Evolutionary conservation across 768 basidiomycete genomes (phyloP), one percentile per base, ranked within the genome.

Genomic region (Lyophyllum decastes): DNA sequence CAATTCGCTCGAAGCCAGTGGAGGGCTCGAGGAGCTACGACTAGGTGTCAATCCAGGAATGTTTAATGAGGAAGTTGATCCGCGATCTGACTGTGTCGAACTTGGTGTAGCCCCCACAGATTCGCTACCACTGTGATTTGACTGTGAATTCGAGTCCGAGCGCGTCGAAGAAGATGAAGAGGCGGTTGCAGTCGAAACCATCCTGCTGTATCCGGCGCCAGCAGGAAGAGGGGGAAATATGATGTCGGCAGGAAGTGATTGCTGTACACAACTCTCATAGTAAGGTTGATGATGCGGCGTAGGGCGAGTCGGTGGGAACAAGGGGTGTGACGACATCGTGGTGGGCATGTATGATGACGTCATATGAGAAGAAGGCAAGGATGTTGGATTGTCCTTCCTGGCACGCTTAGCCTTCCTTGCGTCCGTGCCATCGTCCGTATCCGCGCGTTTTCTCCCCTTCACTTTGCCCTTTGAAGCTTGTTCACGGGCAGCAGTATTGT

Each of bases 181-280:
- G 1, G 66, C 59, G 49, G 60, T 57, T 24, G 70, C 66, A 54
- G 58, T 58, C 40, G 67, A 60, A 26, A 67, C 57, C 9, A 73
- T 58, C 61, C 72, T 58, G 61, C 66, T 68, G 55, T 73, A 73
- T 5, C 72, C 70, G 53, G 76, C 70, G 12, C 71, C 73, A 5
- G 84, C 73, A 16, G 89, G 90, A 2, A 91, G 71, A 1, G 88
- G 87, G 49, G 90, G 90, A 69, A 91, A 91, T 33, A 91, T 83
- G 27, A 89, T 77, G 30, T 89, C 89, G 8, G 85, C 78, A 5
- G 86, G 79, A 4, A 79, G 50, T 19, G 67, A 65, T 52, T 82
- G 80, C 57, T 78, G 76, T 44, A 82, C 57, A 57, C 84, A 86
- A 38, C 78, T 82, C 50, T 84, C 83, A 66, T 89, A 90, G 68